Conservation (phyloP, 2,329 filamentous ascomycete species). For the Pestalotiopsis sp. region DNA sequence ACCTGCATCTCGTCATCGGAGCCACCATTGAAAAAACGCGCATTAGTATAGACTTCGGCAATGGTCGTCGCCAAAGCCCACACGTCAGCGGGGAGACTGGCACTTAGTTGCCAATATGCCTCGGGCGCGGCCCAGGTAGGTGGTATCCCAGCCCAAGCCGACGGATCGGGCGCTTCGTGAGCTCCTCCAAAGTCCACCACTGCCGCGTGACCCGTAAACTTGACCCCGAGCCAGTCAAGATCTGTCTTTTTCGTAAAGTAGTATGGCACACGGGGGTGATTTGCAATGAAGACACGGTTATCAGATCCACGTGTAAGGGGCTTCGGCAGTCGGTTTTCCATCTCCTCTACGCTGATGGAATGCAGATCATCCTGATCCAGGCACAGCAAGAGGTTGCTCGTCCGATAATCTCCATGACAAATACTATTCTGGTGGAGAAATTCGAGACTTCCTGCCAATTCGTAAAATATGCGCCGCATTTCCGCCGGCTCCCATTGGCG, state of each 20-base stretch:
- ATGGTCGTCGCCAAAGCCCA: slow-evolving; percentile 6
- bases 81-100: background rate
- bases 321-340: background rate
- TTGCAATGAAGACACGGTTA: background rate
- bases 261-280: background rate
- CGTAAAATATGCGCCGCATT: background rate
- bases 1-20: background rate
- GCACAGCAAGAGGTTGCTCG: slow-evolving; percentile 10
- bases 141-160: background rate
- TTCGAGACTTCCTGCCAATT: background rate
- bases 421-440: slow-evolving; percentile 1
- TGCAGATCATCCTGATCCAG: slow-evolving; percentile 5
- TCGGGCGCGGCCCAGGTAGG: slow-evolving; percentile 1
- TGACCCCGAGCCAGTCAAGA: background rate
- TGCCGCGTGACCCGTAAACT: background rate
- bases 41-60: background rate
- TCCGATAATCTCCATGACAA: slow-evolving; percentile 15
- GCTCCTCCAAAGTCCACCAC: slow-evolving; percentile 1
- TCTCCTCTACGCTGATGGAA: slow-evolving; percentile 9
- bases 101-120: background rate
- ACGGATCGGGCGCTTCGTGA: background rate
- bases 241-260: background rate
- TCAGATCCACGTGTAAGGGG: background rate
- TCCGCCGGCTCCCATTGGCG: background rate
- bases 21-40: background rate